phyloP scores from a whole-genome alignment of 805 yeast species.

The Yamadazyma olivae region DNA sequence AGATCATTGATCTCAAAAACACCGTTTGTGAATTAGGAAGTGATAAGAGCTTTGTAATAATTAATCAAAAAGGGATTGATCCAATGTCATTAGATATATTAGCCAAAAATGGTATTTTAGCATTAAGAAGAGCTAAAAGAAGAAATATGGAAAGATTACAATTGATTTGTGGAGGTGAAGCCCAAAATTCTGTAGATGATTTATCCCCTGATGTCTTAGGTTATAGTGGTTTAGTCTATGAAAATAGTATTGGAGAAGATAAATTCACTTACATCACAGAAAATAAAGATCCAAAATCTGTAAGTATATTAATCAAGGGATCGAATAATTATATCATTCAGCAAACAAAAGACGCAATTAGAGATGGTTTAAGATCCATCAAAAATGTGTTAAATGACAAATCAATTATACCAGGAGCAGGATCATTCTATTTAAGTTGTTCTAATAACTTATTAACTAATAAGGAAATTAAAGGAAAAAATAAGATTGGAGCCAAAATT shows the following conservation, averaged over 20 bases:
- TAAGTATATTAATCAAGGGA: slow-evolving; percentile 89
- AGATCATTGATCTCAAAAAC: slow-evolving; percentile 90
- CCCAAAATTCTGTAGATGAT: slow-evolving; percentile 96
- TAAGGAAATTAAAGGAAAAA: slow-evolving; percentile 69
- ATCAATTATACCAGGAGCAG: slow-evolving; percentile 92
- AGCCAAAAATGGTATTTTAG: slow-evolving; percentile 89
- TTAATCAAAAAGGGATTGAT: slow-evolving; percentile 98
- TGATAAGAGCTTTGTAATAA: slow-evolving; percentile 80
- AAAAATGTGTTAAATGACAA: slow-evolving; percentile 86
- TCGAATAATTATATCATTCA: slow-evolving; percentile 84
- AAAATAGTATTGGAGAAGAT: slow-evolving; percentile 94
- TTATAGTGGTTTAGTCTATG: slow-evolving; percentile 84
- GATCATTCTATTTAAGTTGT: slow-evolving; percentile 88
- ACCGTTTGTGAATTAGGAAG: slow-evolving; percentile 79
- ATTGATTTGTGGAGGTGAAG: slow-evolving; percentile 94
- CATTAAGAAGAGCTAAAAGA: slow-evolving; percentile 96
- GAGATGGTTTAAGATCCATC: slow-evolving; percentile 96
- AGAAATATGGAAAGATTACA: slow-evolving; percentile 99
- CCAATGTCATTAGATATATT: slow-evolving; percentile 95
- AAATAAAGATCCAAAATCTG: slow-evolving; percentile 82
- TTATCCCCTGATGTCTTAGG: slow-evolving; percentile 78
- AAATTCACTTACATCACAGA: slow-evolving; percentile 95
- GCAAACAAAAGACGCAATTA: slow-evolving; percentile 94
- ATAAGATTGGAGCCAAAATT: slow-evolving; percentile 87
- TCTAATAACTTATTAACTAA: slow-evolving; percentile 59